Evolutionary conservation across 352 stramenopile genomes (phyloP), one percentile per base, ranked within the genome.

Genomic region (Globisporangium polare): DNA sequence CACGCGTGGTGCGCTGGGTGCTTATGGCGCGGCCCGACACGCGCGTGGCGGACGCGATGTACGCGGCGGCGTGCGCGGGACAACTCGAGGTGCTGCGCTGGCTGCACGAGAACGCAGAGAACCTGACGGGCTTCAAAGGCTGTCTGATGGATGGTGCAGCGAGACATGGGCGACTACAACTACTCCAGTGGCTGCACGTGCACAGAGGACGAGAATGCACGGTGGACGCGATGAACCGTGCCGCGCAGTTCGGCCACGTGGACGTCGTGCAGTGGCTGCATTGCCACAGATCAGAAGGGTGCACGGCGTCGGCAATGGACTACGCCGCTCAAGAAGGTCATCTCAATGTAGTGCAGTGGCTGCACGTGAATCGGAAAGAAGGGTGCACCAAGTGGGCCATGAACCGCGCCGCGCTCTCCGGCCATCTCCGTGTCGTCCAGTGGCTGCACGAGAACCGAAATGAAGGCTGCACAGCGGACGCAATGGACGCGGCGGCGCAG

Each of bases 401-500:
- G 42, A 53, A 62, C 20, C 31, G 42, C 13, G 56, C 56, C 5
- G 56, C 56, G 2, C 42, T 46, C 12, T 43, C 29, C 24, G 56
- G 56, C 4, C 58, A 64, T 8, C 37, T 64, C 2, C 9, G 26
- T 20, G 37, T 64, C 13, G 73, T 87, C 9, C 63, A 86, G 66
- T 91, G 82, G 82, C 60, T 89, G 15, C 77, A 89, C 54, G 47
- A 64, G 26, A 62, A 90, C 58, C 76, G 80, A n/a, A 67, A 29
- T 4, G 82, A 91, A 35, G 80, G 82, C 22, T 86, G 76, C 66
- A 89, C 80, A 5, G 13, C 8, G 5, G 31, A 53, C 22, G 56
- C 43, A 20, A 54, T 62, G 56, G 42, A 54, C 17, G 29, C 41
- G 0, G 56, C 56, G 10, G 56, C 56, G 6, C 42, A 46, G n/a